Evolutionary conservation across 2,329 filamentous ascomycete species (phyloP), one percentile per base, ranked within the genome.

Genomic region (Aspergillus ustus): DNA sequence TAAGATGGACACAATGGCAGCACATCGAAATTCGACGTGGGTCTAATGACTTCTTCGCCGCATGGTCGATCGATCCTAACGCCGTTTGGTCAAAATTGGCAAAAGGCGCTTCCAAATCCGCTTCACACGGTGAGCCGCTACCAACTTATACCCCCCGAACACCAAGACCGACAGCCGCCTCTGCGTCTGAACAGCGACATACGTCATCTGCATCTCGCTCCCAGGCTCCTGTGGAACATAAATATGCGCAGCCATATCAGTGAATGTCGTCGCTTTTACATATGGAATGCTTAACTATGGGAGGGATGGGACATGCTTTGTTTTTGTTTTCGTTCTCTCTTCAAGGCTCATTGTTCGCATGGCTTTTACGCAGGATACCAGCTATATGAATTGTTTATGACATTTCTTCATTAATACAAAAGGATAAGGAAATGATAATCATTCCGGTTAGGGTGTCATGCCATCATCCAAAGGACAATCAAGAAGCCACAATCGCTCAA

Each of bases 1-100:
- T 57, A 9, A 65, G 71, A 45, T 77, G 75, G 74, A 64, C 63
- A 22, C 58, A 61, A 34, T 76, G 73, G 73, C 63, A 70, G 37
- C 75, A 76, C 58, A 62, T 71, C 17, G 65, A 68, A 20, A 37
- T 71, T 22, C 40, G 52, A 48, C 44, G 54, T 25, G 63, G 63
- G 9, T 50, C 62, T 2, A 56, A 46, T 31, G 65, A 65, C 4
- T 66, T 69, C 29, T 60, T 70, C 31, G 53, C 53, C 15, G 9
- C 22, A 7, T 64, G 68, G 37, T 50, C 52, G 3, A 46, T 71
- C 43, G 61, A 69, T 8, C 54, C 63, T 28, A 60, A 57, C 17
- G 1, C 9, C 1, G 57, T 65, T 54, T 70, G 65, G 63, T 20
- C 52, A 6, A 66, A 54, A 13, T n/a, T 69, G 25, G 43, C 13